Evolutionary conservation across 768 basidiomycete genomes (phyloP).

Genomic region (Psilocybe azurescens): DNA sequence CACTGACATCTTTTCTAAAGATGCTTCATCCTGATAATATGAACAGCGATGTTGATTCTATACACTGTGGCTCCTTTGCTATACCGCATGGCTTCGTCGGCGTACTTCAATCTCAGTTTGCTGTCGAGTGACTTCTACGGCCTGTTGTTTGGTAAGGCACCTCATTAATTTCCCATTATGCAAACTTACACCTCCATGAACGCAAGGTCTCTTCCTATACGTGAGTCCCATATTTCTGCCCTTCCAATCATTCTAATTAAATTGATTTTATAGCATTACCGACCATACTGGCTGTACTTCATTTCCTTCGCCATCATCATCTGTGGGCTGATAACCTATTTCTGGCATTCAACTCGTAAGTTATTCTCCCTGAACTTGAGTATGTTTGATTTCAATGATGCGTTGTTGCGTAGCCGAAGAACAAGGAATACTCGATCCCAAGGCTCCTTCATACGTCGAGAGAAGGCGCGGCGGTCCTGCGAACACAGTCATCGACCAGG

Average conservation of each 20-base stretch:
- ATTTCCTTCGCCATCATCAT: constrained; percentile 75
- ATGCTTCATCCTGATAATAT: constrained; percentile 8
- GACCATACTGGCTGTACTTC: constrained; percentile 91
- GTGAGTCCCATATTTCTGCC: constrained; percentile 33
- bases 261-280: constrained; percentile 60
- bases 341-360: constrained; percentile 86
- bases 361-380: constrained; percentile 17
- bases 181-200: constrained; percentile 1
- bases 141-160: constrained; percentile 69
- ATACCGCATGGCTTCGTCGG: constrained; percentile 85
- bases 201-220: constrained; percentile 54
- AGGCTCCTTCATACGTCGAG: constrained; percentile 62
- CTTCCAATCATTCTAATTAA: not conserved
- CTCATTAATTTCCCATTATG: constrained; percentile 12
- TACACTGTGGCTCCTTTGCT: constrained; percentile 88
- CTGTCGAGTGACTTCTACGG: constrained; percentile 92
- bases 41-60: constrained; percentile 78
- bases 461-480: constrained; percentile 26
- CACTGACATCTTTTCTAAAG: not conserved
- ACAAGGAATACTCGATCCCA: constrained; percentile 67
- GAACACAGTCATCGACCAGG: constrained; percentile 5
- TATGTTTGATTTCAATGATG: not conserved
- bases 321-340: constrained; percentile 78
- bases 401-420: constrained; percentile 59
- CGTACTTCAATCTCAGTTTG: constrained; percentile 84